Conservation (phyloP, 140 eudicot species). For the Anethum foeniculum region DNA sequence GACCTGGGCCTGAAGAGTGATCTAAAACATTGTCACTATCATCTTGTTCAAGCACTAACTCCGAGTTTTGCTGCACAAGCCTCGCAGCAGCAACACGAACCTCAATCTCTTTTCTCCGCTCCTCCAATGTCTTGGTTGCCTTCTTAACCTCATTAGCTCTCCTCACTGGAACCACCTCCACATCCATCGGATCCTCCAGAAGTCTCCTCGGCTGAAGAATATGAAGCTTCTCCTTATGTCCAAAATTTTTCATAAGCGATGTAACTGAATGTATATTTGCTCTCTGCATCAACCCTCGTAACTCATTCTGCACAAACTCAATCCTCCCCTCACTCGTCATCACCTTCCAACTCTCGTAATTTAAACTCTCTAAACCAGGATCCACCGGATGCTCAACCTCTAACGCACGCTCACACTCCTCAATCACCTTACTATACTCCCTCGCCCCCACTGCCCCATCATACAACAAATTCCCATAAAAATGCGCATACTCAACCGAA, state of each 20-base stretch:
- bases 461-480: constrained; percentile 71
- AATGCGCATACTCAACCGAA: constrained; percentile 77
- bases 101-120: constrained; percentile 87
- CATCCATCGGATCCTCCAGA: constrained; percentile 89
- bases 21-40: constrained; percentile 45
- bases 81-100: constrained; percentile 98
- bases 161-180: constrained; percentile 46
- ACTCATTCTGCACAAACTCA: constrained; percentile 59
- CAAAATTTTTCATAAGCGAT: constrained; percentile 68
- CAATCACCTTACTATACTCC: constrained; percentile 75
- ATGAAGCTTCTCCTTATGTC: constrained; percentile 67
- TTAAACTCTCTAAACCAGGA: constrained; percentile 78
- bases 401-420: constrained; percentile 90
- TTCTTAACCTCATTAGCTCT: constrained; percentile 89
- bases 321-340: constrained; percentile 50
- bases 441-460: constrained; percentile 62
- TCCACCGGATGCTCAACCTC: constrained; percentile 65
- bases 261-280: constrained; percentile 68
- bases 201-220: constrained; percentile 64
- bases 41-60: constrained; percentile 27
- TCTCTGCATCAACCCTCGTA: constrained; percentile 54
- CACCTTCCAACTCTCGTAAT: constrained; percentile 57
- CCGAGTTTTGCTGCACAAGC: constrained; percentile 80
- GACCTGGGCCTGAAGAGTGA: constrained; percentile 38
- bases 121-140: constrained; percentile 81